phyloP scores from a whole-genome alignment of 2,329 filamentous ascomycete species.

The Botryotinia narcissicola region DNA sequence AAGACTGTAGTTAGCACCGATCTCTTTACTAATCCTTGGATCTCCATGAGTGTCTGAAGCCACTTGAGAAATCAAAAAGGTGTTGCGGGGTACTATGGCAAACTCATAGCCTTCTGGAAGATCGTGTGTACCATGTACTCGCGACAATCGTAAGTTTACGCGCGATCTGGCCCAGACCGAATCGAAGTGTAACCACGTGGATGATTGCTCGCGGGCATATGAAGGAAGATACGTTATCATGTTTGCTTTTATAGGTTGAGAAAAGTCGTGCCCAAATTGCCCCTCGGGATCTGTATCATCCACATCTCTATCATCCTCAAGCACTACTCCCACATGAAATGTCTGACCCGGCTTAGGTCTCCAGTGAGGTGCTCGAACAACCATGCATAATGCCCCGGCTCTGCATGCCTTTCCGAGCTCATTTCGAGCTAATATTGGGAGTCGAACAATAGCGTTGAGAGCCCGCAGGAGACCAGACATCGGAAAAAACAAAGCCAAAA shows the following conservation, averaged over 20 bases:
- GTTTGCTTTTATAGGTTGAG: neutral
- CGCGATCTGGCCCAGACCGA: neutral
- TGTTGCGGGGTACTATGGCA: constrained; percentile 1
- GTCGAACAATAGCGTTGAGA: constrained; percentile 17
- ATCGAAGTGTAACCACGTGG: constrained; percentile 4
- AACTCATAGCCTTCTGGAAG: constrained; percentile 8
- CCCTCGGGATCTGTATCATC: neutral
- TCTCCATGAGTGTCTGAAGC: neutral
- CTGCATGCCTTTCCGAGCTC: constrained; percentile 22
- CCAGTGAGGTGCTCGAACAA: constrained; percentile 26
- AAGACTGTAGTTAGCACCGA: constrained; percentile 10
- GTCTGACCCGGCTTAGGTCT: constrained; percentile 21
- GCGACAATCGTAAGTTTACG: neutral
- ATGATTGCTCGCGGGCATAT: neutral
- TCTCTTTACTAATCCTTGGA: neutral
- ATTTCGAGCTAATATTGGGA: neutral
- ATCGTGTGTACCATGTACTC: neutral
- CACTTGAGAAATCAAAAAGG: neutral
- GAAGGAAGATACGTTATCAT: constrained; percentile 11
- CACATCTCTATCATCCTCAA: neutral
- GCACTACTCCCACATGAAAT: neutral
- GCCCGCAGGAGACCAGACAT: constrained; percentile 26
- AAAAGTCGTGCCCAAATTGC: too few species aligned
- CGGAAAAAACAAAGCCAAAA: constrained; percentile 25
- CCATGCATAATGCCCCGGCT: constrained; percentile 32